These are phyloP conservation scores for Achaetomiella virescens DNA, from an alignment of 495 filamentous ascomycete species.

Conservation along the genomic window DNA sequence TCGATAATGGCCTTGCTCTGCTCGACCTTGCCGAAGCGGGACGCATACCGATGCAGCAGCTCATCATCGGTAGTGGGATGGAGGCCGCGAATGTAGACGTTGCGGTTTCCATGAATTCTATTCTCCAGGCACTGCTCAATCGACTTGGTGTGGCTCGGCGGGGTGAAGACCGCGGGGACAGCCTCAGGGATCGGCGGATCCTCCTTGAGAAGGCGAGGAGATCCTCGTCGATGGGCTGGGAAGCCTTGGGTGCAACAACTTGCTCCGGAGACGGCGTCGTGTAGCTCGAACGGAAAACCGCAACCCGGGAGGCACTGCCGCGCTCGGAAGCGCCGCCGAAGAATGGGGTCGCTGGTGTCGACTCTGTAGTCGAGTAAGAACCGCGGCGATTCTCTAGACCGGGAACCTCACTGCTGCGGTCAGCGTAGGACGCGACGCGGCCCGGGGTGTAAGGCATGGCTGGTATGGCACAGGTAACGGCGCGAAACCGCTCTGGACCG, in stretches of 20 bases:
- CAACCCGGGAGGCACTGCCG: slow-evolving; percentile 43
- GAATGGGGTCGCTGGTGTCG: slow-evolving; percentile 54
- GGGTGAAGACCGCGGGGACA: slow-evolving; percentile 77
- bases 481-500: slow-evolving; percentile 32
- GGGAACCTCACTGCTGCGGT: slow-evolving; percentile 46
- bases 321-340: slow-evolving; percentile 51
- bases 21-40: slow-evolving; percentile 82
- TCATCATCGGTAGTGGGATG: slow-evolving; percentile 92
- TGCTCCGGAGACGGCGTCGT: slow-evolving; percentile 62
- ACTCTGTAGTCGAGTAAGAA: slow-evolving; percentile 66
- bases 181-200: slow-evolving; percentile 81
- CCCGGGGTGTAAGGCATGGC: slow-evolving; percentile 46
- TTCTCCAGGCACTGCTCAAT: slow-evolving; percentile 90
- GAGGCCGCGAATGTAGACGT: slow-evolving; percentile 95
- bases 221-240: slow-evolving; percentile 49
- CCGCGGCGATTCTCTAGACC: slow-evolving; percentile 55
- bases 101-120: slow-evolving; percentile 73
- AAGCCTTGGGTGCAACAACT: slow-evolving; percentile 44
- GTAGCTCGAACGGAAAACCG: slow-evolving; percentile 54
- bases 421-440: slow-evolving; percentile 34
- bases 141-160: slow-evolving; percentile 65
- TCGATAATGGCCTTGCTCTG: slow-evolving; percentile 98
- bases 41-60: slow-evolving; percentile 71
- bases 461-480: slow-evolving; percentile 30
- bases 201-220: slow-evolving; percentile 64